Conservation (phyloP, 2,329 filamentous ascomycete species). For the Aureobasidium melanogenum region DNA sequence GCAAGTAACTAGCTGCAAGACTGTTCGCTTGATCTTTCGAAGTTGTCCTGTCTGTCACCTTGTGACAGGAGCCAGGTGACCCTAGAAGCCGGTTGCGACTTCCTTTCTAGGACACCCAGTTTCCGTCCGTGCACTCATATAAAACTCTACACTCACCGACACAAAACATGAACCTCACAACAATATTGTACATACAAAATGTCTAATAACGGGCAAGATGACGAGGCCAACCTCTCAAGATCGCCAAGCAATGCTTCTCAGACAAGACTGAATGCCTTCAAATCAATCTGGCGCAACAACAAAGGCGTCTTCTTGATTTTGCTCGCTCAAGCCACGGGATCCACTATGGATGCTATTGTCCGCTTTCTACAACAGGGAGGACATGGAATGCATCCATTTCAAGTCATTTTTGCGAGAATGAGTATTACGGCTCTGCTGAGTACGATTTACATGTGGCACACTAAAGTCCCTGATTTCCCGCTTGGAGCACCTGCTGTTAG, state of each 20-base stretch:
- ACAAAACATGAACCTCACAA: not conserved
- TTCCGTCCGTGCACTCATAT: not conserved
- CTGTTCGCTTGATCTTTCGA: too few relatives aligned
- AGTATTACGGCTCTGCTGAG: not conserved
- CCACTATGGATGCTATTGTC: conserved; percentile 11
- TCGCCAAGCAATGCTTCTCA: not conserved
- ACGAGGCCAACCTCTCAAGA: not conserved
- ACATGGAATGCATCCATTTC: conserved; percentile 6
- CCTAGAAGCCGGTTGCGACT: not conserved
- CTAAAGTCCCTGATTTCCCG: not conserved
- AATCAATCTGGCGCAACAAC: not conserved
- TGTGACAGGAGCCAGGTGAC: not conserved
- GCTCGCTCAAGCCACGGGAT: conserved; percentile 3
- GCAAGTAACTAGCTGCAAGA: too few relatives aligned
- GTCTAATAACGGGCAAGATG: not conserved
- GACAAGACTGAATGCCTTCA: not conserved
- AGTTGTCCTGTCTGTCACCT: not conserved
- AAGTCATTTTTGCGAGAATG: conserved; percentile 9
- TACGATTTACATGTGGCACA: not conserved
- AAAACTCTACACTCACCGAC: not conserved
- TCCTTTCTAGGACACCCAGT: not conserved
- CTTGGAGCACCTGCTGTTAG: not conserved
- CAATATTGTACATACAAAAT: not conserved
- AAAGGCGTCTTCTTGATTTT: conserved; percentile 8
- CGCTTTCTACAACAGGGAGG: conserved; percentile 5